Evolutionary conservation across 2,329 filamentous ascomycete species (phyloP), one percentile per base, ranked within the genome.

Genomic region (Arthrinium puccinioides): DNA sequence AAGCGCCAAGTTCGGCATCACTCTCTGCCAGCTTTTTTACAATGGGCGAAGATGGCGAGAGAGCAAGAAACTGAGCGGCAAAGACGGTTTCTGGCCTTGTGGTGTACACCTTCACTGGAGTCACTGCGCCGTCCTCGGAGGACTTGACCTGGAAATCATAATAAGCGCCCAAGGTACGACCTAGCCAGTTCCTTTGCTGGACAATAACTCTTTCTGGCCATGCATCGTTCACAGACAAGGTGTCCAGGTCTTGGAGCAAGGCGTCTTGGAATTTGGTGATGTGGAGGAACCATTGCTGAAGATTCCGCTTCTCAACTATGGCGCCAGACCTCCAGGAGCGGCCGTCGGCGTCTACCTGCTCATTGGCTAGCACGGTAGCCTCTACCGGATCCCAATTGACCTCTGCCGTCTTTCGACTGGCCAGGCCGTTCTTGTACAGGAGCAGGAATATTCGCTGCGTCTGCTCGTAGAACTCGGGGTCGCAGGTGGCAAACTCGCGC

Each of bases 351-450:
- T 94, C 86, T n/a, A 94, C 87, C 62, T 95, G 88, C 60, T 95
- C 88, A 56, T 95, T 95, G 9, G 88, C 88, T 41, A 95, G 68
- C 13, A 95, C 88, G 0, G 88, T 95, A 56, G 84, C 82, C 56
- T 95, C 88, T 20, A 94, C 74, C 2, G 88, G 88, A 48, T 94
- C 88, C 64, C 86, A 95, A 60, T 95, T 95, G 49, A 94, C 88
- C 44, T 88, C 64, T 15, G 87, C 85, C 49, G 92, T 82, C 23
- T 79, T 79, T 55, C 88, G 87, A 58, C 92, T 92, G 36, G 87
- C 88, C 14, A 94, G 69, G 1, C 84, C 84, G 41, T 76, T 74
- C 46, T 84, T 67, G 55, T 84, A 73, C 5, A 95, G 70, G 61
- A 83, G 78, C 40, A 94, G 69, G 56, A 95, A 95, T 45, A 95